phyloP scores from a whole-genome alignment of 2,329 filamentous ascomycete genomes.

The Pyrenochaeta sp. region DNA sequence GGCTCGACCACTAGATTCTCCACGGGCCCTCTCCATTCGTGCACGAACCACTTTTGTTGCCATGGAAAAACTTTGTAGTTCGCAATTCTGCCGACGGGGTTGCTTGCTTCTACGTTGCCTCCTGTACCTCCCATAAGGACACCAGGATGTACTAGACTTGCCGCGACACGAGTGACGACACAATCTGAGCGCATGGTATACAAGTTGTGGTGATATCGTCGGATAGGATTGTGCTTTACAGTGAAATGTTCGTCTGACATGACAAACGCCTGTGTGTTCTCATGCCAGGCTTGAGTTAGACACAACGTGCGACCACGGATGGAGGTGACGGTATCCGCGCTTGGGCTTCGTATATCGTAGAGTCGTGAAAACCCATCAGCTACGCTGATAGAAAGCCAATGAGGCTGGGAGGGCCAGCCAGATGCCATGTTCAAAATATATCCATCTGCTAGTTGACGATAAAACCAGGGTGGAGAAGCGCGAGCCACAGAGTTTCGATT shows the following conservation, averaged over 20 bases:
- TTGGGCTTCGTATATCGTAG: constrained; percentile 60
- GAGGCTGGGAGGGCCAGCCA: constrained; percentile 62
- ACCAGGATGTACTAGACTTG: constrained; percentile 63
- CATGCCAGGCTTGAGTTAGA: constrained; percentile 61
- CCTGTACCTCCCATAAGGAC: constrained; percentile 61
- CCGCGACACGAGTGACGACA: constrained; percentile 52
- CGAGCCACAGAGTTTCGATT: background rate
- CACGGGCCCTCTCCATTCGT: constrained; percentile 60
- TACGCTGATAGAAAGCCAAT: constrained; percentile 60
- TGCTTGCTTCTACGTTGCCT: constrained; percentile 60
- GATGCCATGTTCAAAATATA: constrained; percentile 58
- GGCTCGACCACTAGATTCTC: constrained; percentile 12
- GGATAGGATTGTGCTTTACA: constrained; percentile 57
- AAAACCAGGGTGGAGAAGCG: constrained; percentile 51
- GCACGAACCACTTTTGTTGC: constrained; percentile 65
- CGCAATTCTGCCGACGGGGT: constrained; percentile 60
- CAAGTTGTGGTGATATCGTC: constrained; percentile 60
- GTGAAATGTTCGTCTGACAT: constrained; percentile 63
- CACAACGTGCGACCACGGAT: constrained; percentile 60
- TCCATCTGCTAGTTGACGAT: constrained; percentile 53
- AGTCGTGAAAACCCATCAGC: constrained; percentile 64
- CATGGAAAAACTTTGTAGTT: constrained; percentile 60
- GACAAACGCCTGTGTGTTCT: constrained; percentile 62
- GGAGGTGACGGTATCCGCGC: constrained; percentile 53
- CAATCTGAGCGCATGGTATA: constrained; percentile 47